Base-by-base conservation (phyloP, 208 protist species). In the Trypanosoma scelopori region DNA sequence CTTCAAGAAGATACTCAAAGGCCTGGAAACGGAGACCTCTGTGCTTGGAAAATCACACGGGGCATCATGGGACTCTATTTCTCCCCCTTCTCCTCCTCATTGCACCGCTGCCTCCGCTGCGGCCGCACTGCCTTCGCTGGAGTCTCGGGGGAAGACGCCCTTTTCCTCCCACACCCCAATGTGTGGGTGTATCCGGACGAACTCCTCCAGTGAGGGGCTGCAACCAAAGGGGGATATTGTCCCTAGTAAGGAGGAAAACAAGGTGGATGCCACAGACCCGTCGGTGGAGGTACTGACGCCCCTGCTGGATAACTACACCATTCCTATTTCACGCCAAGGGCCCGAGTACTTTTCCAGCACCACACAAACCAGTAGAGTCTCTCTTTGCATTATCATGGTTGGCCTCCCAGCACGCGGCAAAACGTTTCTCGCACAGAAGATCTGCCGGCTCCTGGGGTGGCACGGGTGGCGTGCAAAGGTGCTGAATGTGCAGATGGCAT, bases 391-490 rank as follows among this genome's bases (percentile, higher is more conserved):
- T 51, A 76, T 94, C 59, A 96, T 94, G 91, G 85, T 96, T 41
- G 91, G 91, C 30, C 79, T 96, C 15, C 91, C 91, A 25, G 91
- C 88, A n/a, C 79, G 91, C 0, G 91, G 91, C 12, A 96, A 96
- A 55, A 96, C 91, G 3, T 96, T 94, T 68, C 57, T 96, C 6
- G 91, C 91, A 16, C 87, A 96, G 52, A 96, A 94, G 62, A 87
- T 96, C 16, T 92, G 88, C 60, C 76, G 91, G 7, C 79, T 93
- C 55, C 74, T 94, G 22, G 81, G 82, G 22, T 96, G 91, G 91
- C 85, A 93, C 48, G 88, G 88, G 18, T 77, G 39, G 6, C 59
- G 78, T 6, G 78, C 86, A 11, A 88, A 85, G 61, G 82, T 92
- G 43, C 71, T 87, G 46, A 95, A 93, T 74, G 72, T 95, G 5